Evolutionary conservation across 1,139 yeast genomes (phyloP).

Genomic region (Eremothecium gossypii): DNA sequence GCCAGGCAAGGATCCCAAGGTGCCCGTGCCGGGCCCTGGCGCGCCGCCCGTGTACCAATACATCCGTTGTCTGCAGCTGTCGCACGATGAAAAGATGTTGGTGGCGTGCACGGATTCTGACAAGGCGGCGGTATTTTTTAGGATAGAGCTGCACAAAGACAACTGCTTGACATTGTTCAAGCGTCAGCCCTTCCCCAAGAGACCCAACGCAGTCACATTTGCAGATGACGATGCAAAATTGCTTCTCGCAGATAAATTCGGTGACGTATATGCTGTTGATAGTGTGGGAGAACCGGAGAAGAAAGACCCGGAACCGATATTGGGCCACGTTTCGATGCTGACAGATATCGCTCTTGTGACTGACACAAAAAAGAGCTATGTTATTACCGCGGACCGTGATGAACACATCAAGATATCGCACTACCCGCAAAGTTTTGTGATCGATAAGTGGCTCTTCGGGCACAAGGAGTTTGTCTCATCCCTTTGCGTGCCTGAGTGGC

Average conservation of each 20-base stretch:
- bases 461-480: conserved; percentile 75
- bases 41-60: conserved; percentile 58
- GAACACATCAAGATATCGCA: conserved; percentile 88
- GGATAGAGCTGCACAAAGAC: conserved; percentile 29
- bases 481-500: conserved; percentile 45
- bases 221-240: conserved; percentile 43
- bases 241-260: conserved; percentile 90
- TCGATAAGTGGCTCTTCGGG: conserved; percentile 79
- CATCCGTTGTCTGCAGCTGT: conserved; percentile 51
- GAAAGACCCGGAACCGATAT: conserved; percentile 42
- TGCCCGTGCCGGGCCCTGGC: conserved; percentile 57
- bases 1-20: conserved; percentile 50
- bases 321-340: conserved; percentile 96
- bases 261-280: conserved; percentile 71
- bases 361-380: conserved; percentile 37
- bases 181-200: conserved; percentile 75
- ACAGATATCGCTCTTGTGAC: conserved; percentile 53
- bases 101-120: conserved; percentile 75
- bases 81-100: conserved; percentile 45
- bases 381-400: conserved; percentile 86
- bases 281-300: conserved; percentile 29
- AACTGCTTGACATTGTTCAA: conserved; percentile 44
- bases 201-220: conserved; percentile 76
- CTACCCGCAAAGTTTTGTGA: conserved; percentile 68
- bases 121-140: conserved; percentile 65